Evolutionary conservation across 768 basidiomycete genomes (phyloP).

Genomic region (Obba rivulosa): DNA sequence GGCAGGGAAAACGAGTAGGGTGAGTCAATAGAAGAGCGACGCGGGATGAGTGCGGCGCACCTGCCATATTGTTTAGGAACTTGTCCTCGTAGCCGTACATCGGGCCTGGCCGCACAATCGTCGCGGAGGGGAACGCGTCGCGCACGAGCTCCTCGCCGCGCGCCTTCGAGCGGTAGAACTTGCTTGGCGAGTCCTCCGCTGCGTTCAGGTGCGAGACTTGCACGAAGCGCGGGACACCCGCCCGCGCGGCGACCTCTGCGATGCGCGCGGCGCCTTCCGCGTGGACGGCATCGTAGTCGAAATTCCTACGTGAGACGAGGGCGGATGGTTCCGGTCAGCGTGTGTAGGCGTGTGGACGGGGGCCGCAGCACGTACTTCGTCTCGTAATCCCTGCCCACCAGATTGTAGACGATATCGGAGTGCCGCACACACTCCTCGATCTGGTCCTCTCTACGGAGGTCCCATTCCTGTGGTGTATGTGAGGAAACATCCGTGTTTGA

Average conservation of each 20-base stretch:
- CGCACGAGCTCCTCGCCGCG: constrained; percentile 86
- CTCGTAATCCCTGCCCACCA: constrained; percentile 89
- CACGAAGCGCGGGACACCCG: constrained; percentile 79
- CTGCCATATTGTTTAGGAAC: constrained; percentile 84
- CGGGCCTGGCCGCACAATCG: constrained; percentile 77
- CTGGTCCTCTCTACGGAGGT: constrained; percentile 82
- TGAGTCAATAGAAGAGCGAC: constrained; percentile 1
- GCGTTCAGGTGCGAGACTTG: constrained; percentile 97
- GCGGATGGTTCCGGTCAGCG: not conserved
- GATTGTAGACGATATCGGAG: constrained; percentile 95
- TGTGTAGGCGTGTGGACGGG: constrained; percentile 6
- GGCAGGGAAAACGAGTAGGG: constrained; percentile 5
- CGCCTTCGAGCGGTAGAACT: constrained; percentile 85
- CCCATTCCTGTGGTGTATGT: constrained; percentile 74
- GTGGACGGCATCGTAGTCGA: constrained; percentile 75
- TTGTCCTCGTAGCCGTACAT: constrained; percentile 97
- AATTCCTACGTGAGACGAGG: constrained; percentile 62
- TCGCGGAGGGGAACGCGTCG: constrained; percentile 77
- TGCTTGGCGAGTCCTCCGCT: constrained; percentile 66
- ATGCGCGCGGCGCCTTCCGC: constrained; percentile 79
- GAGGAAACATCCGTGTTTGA: not conserved
- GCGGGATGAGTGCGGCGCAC: constrained; percentile 42
- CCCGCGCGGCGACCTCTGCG: constrained; percentile 72
- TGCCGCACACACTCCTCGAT: constrained; percentile 92
- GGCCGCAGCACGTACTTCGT: constrained; percentile 65